phyloP scores from a whole-genome alignment of 768 basidiomycete genomes.

The Mycena crocata region DNA sequence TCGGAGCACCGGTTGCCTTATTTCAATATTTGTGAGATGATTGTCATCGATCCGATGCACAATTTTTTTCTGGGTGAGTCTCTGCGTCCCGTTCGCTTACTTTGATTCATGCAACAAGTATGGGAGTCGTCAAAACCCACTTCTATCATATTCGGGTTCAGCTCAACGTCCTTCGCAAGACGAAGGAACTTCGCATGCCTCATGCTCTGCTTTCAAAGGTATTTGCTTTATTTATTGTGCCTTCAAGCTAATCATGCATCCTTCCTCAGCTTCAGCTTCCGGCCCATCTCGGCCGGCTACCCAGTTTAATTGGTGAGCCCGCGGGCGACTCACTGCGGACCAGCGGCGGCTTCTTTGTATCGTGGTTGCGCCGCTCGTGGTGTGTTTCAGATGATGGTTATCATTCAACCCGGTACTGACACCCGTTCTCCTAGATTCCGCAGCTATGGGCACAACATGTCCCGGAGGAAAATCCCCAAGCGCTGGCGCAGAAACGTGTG shows the following conservation, averaged over 20 bases:
- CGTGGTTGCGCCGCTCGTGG: conserved; percentile 45
- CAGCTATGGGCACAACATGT: no score
- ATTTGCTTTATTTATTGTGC: background rate
- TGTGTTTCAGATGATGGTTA: no score
- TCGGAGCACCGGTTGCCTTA: conserved; percentile 42
- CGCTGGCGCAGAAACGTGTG: no score
- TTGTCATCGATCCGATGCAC: conserved; percentile 49
- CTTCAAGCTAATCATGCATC: background rate
- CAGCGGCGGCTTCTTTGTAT: conserved; percentile 46
- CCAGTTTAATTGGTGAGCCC: conserved; percentile 43
- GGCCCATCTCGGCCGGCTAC: conserved; percentile 31
- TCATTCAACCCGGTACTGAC: no score
- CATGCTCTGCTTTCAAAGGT: conserved; percentile 22
- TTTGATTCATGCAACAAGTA: background rate
- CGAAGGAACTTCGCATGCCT: conserved; percentile 22
- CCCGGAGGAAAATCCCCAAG: no score
- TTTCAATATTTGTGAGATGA: conserved; percentile 41
- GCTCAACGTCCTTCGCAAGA: conserved; percentile 30
- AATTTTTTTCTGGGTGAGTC: conserved; percentile 43
- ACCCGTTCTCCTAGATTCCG: no score
- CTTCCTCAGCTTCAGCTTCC: conserved; percentile 20
- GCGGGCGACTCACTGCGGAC: conserved; percentile 49
- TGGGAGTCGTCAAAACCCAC: conserved; percentile 36
- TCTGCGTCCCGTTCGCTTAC: background rate
- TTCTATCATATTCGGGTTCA: conserved; percentile 40